Evolutionary conservation across 495 filamentous ascomycete species (phyloP).

Genomic region (Barbatosphaeria neglecta): DNA sequence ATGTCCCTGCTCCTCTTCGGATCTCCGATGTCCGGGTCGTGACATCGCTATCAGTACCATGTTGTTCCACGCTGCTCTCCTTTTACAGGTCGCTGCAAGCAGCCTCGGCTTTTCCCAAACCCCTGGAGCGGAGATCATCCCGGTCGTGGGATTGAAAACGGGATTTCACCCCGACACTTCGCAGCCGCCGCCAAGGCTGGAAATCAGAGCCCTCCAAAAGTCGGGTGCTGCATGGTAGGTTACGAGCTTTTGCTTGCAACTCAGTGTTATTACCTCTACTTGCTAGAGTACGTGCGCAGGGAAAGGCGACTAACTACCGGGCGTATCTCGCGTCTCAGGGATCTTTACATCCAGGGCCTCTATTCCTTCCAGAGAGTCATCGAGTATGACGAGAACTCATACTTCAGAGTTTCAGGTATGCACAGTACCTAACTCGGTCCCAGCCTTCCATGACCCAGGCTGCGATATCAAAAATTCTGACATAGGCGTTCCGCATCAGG

Average conservation of each 20-base stretch:
- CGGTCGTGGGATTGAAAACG: neutral
- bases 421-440: neutral
- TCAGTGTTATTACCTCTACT: too few relatives aligned
- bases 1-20: too few relatives aligned
- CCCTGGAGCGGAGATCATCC: neutral
- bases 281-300: too few relatives aligned
- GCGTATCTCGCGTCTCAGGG: neutral
- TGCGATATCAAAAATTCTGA: too few relatives aligned
- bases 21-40: too few relatives aligned
- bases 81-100: too few relatives aligned
- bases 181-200: neutral
- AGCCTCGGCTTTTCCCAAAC: too few relatives aligned
- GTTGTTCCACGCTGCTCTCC: too few relatives aligned
- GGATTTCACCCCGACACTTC: neutral
- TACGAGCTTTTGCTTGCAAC: too few relatives aligned
- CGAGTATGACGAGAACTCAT: neutral
- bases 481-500: too few relatives aligned
- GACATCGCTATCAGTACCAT: too few relatives aligned
- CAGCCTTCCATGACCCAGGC: neutral
- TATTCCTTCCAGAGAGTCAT: neutral
- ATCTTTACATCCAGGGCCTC: neutral
- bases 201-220: neutral
- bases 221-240: slow-evolving; percentile 1
- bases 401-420: slow-evolving; percentile 1
- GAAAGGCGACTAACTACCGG: neutral